Conservation (phyloP, 139 green algal genomes). For the Pseudopediastrum boryanum region DNA sequence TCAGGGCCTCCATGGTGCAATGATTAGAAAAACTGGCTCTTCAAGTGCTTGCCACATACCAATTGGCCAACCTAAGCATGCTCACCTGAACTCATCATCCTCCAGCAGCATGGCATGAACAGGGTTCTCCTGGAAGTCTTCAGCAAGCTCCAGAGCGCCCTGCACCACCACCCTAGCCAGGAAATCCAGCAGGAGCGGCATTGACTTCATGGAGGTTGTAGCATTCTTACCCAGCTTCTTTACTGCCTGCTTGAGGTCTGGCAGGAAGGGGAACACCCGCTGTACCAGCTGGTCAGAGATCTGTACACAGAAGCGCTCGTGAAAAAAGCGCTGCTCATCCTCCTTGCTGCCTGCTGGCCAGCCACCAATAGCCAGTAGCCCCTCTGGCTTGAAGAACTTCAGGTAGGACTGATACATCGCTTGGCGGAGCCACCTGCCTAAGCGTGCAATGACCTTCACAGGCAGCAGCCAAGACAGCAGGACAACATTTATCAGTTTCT, state of each 20-base stretch:
- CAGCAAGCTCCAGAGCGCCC: background rate
- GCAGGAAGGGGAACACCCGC: conserved; percentile 17
- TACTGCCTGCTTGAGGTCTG: background rate
- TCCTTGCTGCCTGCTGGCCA: conserved; percentile 2
- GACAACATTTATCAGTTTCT: no score
- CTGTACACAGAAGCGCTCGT: conserved; percentile 8
- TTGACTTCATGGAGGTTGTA: background rate
- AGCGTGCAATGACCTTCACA: conserved; percentile 21
- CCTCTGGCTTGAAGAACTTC: conserved; percentile 28
- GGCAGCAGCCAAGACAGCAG: background rate
- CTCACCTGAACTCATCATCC: background rate
- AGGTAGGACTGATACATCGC: conserved; percentile 12
- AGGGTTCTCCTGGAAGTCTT: background rate
- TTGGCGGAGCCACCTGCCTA: conserved; percentile 17
- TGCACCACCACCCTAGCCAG: conserved; percentile 18
- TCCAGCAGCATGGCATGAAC: conserved; percentile 3
- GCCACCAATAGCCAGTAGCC: conserved; percentile 9
- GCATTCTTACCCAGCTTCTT: background rate
- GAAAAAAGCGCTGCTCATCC: conserved; percentile 11
- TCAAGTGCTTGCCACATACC: no score
- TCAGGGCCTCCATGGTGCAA: no score
- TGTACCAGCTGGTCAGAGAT: conserved; percentile 1
- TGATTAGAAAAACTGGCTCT: no score
- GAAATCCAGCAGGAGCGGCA: conserved; percentile 15
- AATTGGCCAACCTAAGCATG: no score